Evolutionary conservation across 2,329 filamentous ascomycete genomes (phyloP), one percentile per base, ranked within the genome.

Genomic region (Torrubiellomyces zombiae): DNA sequence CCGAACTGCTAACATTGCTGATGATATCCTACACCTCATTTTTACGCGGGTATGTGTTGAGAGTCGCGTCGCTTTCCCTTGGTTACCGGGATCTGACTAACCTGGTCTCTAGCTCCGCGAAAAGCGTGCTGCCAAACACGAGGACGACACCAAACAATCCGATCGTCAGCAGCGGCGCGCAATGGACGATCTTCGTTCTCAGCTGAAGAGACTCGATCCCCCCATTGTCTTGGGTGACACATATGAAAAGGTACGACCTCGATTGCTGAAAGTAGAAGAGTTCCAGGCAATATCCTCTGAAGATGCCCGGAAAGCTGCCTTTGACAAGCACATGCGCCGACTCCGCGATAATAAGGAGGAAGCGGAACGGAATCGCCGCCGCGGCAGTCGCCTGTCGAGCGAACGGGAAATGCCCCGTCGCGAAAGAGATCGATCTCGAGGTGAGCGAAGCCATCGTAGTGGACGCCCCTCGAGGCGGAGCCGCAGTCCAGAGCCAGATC

Each of bases 271-370:
- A 44, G 69, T 68, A 38, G 73, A 83, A 30, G 89, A 95, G 50
- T 98, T 80, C 55, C 70, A 76, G 49, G 76, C 76, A 26, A 66
- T 95, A 24, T 63, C 74, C 35, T 75, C 78, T 21, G 89, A 98
- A 36, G 82, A 93, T 26, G 63, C 77, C 32, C 78, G 85, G 29
- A 72, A 75, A 33, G 65, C 67, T 36, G 86, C 82, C 9, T 95
- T 94, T 53, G 85, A 94, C 29, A 95, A 92, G 54, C 71, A 83
- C 41, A 73, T 94, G 38, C 78, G 80, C 32, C 80, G 89, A 25
- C 59, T 94, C n/a, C 80, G 75, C 45, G 86, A 95, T 39, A 85
- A 85, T 45, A 80, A 91, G 37, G 80, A 91, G 27, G 82, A 91
- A 28, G 58, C 58, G 16, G 83, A 93, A 31, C 68, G 67, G 28